These are phyloP conservation scores for Calocybe gangraenosa DNA, from an alignment of 768 basidiomycete species.

Conservation along the genomic window DNA sequence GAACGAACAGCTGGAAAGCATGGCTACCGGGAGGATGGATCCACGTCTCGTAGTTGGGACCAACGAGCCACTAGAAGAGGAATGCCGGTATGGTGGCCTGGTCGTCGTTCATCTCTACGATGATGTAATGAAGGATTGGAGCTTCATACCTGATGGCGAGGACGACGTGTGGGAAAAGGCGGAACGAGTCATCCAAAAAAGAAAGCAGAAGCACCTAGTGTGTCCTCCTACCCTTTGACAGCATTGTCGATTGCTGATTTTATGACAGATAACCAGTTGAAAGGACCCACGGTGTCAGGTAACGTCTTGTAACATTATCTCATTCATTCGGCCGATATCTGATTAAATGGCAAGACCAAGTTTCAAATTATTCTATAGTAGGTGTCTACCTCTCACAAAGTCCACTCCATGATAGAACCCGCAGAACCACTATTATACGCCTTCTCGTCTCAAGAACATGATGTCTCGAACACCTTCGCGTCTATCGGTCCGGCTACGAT, in stretches of 20 bases:
- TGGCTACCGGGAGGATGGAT: conserved; percentile 8
- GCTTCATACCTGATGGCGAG: conserved; percentile 7
- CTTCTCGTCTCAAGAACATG: conserved; percentile 8
- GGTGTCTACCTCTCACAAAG: neutral
- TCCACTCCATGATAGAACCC: conserved; percentile 2
- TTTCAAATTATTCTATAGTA: neutral
- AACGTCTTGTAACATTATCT: neutral
- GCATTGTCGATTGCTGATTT: neutral
- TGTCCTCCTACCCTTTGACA: neutral
- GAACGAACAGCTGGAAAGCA: conserved; percentile 2
- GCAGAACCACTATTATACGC: too few species aligned
- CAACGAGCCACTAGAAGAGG: conserved; percentile 4
- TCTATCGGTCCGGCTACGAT: conserved; percentile 22
- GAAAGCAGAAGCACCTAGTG: conserved; percentile 3
- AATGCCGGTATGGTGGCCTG: conserved; percentile 1
- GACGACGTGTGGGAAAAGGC: conserved; percentile 13
- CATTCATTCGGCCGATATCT: too few species aligned
- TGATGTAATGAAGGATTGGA: conserved; percentile 14
- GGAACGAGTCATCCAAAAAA: conserved; percentile 2
- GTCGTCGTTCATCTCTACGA: conserved; percentile 10
- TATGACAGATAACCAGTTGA: too few species aligned
- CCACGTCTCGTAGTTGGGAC: conserved; percentile 10
- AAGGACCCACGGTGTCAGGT: neutral
- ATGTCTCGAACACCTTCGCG: conserved; percentile 21
- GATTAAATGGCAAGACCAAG: too few species aligned